phyloP scores from a whole-genome alignment of 306 rosid genomes.

The Cucurbita moschata region DNA sequence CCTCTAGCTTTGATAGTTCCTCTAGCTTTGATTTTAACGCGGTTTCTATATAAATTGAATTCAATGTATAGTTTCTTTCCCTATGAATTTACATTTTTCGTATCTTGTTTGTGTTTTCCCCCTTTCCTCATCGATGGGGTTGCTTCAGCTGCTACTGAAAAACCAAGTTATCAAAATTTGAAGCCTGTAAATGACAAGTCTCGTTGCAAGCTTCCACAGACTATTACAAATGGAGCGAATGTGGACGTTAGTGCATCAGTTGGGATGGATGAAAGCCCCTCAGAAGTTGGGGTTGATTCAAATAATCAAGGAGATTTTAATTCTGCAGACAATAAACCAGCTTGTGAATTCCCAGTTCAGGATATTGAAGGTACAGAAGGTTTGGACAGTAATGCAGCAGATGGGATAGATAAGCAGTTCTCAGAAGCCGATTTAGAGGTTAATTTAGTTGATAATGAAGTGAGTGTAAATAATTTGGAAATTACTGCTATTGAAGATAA shows the following conservation, averaged over 20 bases:
- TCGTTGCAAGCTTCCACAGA: background rate
- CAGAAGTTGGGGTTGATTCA: background rate
- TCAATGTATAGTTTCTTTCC: background rate
- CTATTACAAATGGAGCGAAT: background rate
- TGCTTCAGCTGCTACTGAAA: background rate
- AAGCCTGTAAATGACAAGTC: background rate
- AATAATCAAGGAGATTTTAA: constrained; percentile 3
- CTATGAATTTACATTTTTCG: background rate
- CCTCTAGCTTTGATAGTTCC: too few relatives aligned
- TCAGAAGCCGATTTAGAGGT: constrained; percentile 35
- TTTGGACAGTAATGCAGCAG: constrained; percentile 20
- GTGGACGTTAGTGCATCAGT: background rate
- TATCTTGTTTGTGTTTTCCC: background rate
- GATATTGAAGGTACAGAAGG: constrained; percentile 25
- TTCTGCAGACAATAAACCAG: constrained; percentile 9
- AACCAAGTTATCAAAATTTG: background rate
- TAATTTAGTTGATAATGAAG: constrained; percentile 28
- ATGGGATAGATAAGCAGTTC: constrained; percentile 22
- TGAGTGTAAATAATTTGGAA: constrained; percentile 20
- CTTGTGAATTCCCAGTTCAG: constrained; percentile 16
- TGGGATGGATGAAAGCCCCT: background rate
- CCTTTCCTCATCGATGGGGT: background rate
- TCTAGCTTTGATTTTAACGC: too few relatives aligned
- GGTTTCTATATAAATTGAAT: too few relatives aligned
- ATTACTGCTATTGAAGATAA: constrained; percentile 20